Base-by-base conservation (phyloP, 169 alveolate genomes). In the Eimeria maxima region DNA sequence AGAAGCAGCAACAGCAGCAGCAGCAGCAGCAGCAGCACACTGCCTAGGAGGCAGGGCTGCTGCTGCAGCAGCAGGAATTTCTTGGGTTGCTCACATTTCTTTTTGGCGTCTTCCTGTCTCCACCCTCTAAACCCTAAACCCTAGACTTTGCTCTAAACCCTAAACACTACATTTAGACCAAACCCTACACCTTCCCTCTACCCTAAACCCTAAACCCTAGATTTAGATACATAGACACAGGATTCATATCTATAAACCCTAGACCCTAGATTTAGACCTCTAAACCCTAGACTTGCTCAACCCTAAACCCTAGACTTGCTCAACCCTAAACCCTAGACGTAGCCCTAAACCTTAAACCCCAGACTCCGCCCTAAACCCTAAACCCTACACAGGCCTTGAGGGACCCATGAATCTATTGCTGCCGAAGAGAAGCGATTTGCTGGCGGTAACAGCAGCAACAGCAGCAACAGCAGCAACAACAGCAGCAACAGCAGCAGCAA, bases 21-120 rank as follows among this genome's bases (percentile, higher is more conserved):
- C 80, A 71, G 81, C 81, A 71, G 81, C 81, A 71, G 81, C 81
- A 71, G 81, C 81, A 45, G 38, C 60, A 42, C 65, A 38, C 87
- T 76, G 87, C 87, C 87, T 45, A 76, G 87, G 87, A 27, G 87
- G 87, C 87, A 76, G 87, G 60, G 42, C 63, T 38, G 65, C 87
- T 71, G 55, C 10, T 33, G 87, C 87, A 42, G 87, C 87, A 44
- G 87, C 60, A 27, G 84, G 42, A 18, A 50, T 27, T 18, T 74
- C 53, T n/a, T 45, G 50, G 45, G 84, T 24, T 24, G 87, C 29
- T 7, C 65, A 24, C 7, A 76, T 45, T 76, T 42, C 60, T 42
- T 45, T 45, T 76, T 76, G 87, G 87, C 87, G 87, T 63, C n/a
- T 76, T 71, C 27, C 87, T 76, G 87, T 76, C 60, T 76, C 87